These are phyloP conservation scores for Neopestalotiopsis sp. DNA, from an alignment of 2,329 filamentous ascomycete genomes.

Conservation along the genomic window DNA sequence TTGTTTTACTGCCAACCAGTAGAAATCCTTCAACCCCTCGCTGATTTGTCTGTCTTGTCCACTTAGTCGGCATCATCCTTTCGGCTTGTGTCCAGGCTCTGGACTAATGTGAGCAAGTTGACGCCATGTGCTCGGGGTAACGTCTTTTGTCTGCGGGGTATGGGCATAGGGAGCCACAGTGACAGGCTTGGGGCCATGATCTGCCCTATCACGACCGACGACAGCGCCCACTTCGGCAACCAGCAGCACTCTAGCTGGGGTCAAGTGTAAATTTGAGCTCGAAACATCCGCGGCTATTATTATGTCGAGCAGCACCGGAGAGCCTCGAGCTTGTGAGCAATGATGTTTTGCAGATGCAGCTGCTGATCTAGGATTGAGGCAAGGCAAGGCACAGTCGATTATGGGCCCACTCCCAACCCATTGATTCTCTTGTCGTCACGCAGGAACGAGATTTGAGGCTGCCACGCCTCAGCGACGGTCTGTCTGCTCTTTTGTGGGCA, in stretches of 20 bases:
- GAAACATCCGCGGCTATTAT: constrained; percentile 1
- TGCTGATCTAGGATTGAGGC: background rate
- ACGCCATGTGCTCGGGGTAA: constrained; percentile 13
- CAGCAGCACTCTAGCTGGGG: background rate
- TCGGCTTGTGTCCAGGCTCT: background rate
- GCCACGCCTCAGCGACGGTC: background rate
- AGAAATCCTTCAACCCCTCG: background rate
- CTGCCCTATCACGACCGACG: constrained; percentile 8
- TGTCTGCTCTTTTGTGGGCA: background rate
- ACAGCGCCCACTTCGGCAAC: constrained; percentile 16
- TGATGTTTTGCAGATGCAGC: constrained; percentile 12
- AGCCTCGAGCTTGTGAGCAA: background rate
- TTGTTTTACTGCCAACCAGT: background rate
- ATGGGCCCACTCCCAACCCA: background rate
- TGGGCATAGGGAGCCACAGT: constrained; percentile 3
- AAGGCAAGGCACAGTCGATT: background rate
- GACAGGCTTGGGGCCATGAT: background rate
- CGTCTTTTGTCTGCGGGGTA: constrained; percentile 4
- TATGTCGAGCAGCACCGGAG: background rate
- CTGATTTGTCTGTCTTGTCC: background rate
- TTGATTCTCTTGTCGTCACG: background rate
- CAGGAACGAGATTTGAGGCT: background rate
- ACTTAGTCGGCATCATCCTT: constrained; percentile 12
- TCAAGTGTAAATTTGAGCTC: background rate
- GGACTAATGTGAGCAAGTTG: background rate